Percentiles rank a stretch among this genome's conserved stretches.
These are phyloP conservation scores for Ormosia semicastrata DNA, from an alignment of 306 rosid species.

Conservation along the genomic window DNA sequence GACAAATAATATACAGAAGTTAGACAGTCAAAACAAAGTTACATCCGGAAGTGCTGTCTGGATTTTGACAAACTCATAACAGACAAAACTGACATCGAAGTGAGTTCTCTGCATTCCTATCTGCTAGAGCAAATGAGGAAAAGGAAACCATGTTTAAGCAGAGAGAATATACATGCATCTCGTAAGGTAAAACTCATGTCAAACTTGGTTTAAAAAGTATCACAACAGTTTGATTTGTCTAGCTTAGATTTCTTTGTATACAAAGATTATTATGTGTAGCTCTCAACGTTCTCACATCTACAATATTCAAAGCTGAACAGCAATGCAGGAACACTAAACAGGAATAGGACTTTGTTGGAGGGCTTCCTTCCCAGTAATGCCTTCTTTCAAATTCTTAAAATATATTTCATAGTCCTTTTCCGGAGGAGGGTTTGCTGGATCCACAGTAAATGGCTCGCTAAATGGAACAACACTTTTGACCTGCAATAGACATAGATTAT, in stretches of 20 bases:
- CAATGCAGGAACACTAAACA: conserved; percentile 37
- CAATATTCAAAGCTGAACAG: conserved; percentile 19
- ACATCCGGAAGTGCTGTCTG: not conserved
- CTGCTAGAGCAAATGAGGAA: not conserved
- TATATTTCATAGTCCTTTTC: conserved; percentile 75
- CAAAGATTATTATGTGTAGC: conserved; percentile 9
- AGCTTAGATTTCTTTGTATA: not conserved
- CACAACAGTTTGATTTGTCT: not conserved
- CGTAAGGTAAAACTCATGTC: conserved; percentile 1
- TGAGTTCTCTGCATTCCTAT: not conserved
- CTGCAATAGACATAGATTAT: conserved; percentile 40
- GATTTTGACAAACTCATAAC: not conserved
- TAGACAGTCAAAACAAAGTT: not conserved
- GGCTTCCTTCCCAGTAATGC: conserved; percentile 82
- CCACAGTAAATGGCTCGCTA: conserved; percentile 80
- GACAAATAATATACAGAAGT: not conserved
- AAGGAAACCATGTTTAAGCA: not conserved
- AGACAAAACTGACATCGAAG: too few relatives aligned
- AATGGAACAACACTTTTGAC: conserved; percentile 88
- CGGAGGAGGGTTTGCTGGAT: conserved; percentile 79
- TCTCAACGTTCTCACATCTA: not conserved
- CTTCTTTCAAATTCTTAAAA: conserved; percentile 70
- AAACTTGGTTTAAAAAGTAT: conserved; percentile 14
- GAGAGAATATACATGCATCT: conserved; percentile 21
- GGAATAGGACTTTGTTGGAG: conserved; percentile 59